A percentile compares a stretch with the other conserved stretches of the same genome.
These are phyloP conservation scores for Cyclostephanos tholiformis DNA, from an alignment of 108 stramenopile species.

Conservation along the genomic window DNA sequence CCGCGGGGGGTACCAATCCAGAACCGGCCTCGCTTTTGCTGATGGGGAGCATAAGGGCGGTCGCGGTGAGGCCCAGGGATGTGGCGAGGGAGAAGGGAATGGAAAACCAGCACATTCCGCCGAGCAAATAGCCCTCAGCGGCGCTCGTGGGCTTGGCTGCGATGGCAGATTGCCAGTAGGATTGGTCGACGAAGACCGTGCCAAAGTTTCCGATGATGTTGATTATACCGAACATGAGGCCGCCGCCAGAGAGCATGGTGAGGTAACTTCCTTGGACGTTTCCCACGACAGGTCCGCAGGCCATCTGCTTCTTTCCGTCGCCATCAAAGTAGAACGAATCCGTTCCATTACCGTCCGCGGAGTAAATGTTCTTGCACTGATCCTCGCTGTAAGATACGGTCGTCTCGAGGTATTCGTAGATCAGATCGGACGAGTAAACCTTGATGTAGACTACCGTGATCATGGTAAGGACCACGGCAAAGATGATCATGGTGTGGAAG, in stretches of 20 bases:
- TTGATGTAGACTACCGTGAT: conserved; percentile 77
- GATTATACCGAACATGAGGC: conserved; percentile 94
- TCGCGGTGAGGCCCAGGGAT: conserved; percentile 85
- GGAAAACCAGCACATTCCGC: conserved; percentile 94
- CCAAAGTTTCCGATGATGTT: conserved; percentile 96
- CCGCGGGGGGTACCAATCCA: conserved; percentile 92
- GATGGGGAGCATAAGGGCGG: conserved; percentile 91
- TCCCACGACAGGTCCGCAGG: conserved; percentile 83
- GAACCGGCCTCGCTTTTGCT: conserved; percentile 75
- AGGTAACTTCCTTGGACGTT: conserved; percentile 90
- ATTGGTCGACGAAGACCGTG: conserved; percentile 93
- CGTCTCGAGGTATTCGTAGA: conserved; percentile 65
- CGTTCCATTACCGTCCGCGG: conserved; percentile 45
- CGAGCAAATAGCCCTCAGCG: conserved; percentile 91
- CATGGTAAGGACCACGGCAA: conserved; percentile 81
- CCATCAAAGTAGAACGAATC: conserved; percentile 58
- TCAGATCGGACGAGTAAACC: conserved; percentile 64
- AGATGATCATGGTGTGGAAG: conserved; percentile 87
- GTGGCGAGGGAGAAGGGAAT: conserved; percentile 90
- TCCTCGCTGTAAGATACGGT: conserved; percentile 59
- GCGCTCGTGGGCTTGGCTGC: conserved; percentile 83
- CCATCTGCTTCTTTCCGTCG: conserved; percentile 38
- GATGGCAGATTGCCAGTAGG: conserved; percentile 95
- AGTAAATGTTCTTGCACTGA: conserved; percentile 65
- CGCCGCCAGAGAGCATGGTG: conserved; percentile 85